Evolutionary conservation across 257 asterid species (phyloP).

Genomic region (Agastache rugosa): DNA sequence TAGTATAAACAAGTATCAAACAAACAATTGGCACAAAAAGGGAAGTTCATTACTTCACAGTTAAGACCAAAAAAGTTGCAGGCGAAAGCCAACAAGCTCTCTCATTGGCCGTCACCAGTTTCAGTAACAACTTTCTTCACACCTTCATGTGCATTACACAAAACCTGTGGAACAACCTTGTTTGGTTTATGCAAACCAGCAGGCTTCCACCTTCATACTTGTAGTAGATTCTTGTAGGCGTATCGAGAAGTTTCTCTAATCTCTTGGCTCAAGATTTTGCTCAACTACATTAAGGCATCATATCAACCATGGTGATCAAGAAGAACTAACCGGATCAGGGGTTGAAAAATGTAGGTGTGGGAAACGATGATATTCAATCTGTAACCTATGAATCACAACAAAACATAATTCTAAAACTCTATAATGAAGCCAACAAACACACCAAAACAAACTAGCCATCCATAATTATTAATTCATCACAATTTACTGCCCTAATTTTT

Average conservation of each 20-base stretch:
- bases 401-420: no score
- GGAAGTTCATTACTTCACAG: constrained; percentile 65
- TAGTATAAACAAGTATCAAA: background rate
- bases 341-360: constrained; percentile 23
- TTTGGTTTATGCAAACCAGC: constrained; percentile 97
- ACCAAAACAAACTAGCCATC: no score
- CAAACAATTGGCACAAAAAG: background rate
- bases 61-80: constrained; percentile 79
- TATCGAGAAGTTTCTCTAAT: constrained; percentile 80
- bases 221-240: constrained; percentile 93
- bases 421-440: no score
- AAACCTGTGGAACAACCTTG: constrained; percentile 91
- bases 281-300: background rate
- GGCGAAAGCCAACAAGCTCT: constrained; percentile 80
- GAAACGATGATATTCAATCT: no score
- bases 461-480: no score
- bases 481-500: no score
- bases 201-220: no score
- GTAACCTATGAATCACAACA: no score
- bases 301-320: background rate
- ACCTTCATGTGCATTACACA: constrained; percentile 80
- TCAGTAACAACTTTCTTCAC: constrained; percentile 80
- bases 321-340: constrained; percentile 70
- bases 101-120: constrained; percentile 99
- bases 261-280: constrained; percentile 71